Percentiles rank a stretch among this genome's conserved stretches.
These are phyloP conservation scores for Favolaschia claudopus DNA, from an alignment of 768 basidiomycete species.

Conservation along the genomic window DNA sequence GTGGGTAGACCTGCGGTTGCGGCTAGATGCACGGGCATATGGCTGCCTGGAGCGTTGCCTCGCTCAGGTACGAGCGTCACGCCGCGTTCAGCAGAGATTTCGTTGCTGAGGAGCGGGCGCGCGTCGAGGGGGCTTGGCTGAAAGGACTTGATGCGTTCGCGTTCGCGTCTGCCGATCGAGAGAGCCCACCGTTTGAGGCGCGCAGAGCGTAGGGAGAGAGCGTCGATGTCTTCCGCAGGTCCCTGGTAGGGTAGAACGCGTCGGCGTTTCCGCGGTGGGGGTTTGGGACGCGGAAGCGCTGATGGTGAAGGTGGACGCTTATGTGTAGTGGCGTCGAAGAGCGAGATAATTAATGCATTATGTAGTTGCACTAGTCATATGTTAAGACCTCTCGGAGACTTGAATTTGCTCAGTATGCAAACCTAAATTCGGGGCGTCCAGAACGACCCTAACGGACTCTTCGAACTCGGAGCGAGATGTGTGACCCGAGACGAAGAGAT, in stretches of 20 bases:
- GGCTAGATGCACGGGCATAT: conserved; percentile 75
- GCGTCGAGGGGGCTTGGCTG: conserved; percentile 47
- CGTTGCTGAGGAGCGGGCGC: conserved; percentile 64
- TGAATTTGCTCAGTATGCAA: too few species aligned
- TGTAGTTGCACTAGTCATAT: conserved; percentile 70
- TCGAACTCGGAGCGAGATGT: conserved; percentile 82
- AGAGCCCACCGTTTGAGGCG: conserved; percentile 80
- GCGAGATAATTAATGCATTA: conserved; percentile 83
- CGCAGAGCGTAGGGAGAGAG: conserved; percentile 62
- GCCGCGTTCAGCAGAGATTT: conserved; percentile 75
- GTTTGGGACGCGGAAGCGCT: conserved; percentile 66
- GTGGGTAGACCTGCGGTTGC: conserved; percentile 77
- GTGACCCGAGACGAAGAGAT: conserved; percentile 69
- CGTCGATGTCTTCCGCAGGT: conserved; percentile 58
- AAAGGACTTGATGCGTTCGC: conserved; percentile 69
- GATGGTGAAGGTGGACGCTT: conserved; percentile 74
- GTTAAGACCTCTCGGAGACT: neutral
- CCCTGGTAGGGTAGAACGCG: conserved; percentile 81
- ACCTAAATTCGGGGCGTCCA: conserved; percentile 65
- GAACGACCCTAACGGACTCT: conserved; percentile 65
- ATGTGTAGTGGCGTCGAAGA: conserved; percentile 81
- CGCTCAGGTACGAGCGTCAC: conserved; percentile 70
- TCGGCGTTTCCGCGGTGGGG: conserved; percentile 70
- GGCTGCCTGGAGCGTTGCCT: conserved; percentile 75
- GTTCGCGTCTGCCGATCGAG: conserved; percentile 74